phyloP scores from a whole-genome alignment of 1,284 basidiomycete genomes.

The Leccinum laetum region DNA sequence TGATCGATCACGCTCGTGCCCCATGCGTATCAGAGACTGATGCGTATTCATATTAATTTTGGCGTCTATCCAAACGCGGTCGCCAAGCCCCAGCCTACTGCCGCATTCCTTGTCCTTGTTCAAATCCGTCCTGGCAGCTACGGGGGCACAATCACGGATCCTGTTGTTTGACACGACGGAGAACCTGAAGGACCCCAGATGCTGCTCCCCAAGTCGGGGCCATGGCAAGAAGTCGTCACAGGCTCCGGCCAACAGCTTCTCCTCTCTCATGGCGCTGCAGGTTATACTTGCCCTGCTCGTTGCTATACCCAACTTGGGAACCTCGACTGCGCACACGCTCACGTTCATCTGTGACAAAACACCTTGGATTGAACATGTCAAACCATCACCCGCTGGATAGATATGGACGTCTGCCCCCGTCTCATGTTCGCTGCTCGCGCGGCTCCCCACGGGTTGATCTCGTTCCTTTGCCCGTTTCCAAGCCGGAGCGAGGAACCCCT shows the following conservation, averaged over 20 bases:
- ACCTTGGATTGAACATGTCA: conserved; percentile 18
- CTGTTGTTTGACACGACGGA: conserved; percentile 6
- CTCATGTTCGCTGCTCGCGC: conserved; percentile 8
- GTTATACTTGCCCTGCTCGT: conserved; percentile 22
- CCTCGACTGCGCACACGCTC: conserved; percentile 18
- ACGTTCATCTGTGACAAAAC: conserved; percentile 20
- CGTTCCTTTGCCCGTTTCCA: conserved; percentile 18
- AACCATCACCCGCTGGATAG: conserved; percentile 9
- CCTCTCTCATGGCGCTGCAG: conserved; percentile 21
- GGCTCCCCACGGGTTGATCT: conserved; percentile 25
- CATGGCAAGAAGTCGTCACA: not conserved
- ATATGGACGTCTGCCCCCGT: conserved; percentile 6
- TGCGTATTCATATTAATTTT: conserved; percentile 3
- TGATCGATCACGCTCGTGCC: conserved; percentile 13
- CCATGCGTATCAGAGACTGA: conserved; percentile 13
- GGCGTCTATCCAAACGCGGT: conserved; percentile 19
- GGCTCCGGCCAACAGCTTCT: conserved; percentile 16
- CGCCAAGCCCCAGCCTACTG: conserved; percentile 27
- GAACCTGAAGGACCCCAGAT: conserved; percentile 16
- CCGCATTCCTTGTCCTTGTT: conserved; percentile 18
- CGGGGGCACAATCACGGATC: conserved; percentile 14
- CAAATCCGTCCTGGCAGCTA: conserved; percentile 23
- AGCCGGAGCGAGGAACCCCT: conserved; percentile 18
- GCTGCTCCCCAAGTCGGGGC: conserved; percentile 1
- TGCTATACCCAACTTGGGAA: conserved; percentile 25